Percentiles rank a stretch among this genome's conserved stretches.
phyloP scores from a whole-genome alignment of 306 rosid genomes.

The Pterocarpus santalinus region DNA sequence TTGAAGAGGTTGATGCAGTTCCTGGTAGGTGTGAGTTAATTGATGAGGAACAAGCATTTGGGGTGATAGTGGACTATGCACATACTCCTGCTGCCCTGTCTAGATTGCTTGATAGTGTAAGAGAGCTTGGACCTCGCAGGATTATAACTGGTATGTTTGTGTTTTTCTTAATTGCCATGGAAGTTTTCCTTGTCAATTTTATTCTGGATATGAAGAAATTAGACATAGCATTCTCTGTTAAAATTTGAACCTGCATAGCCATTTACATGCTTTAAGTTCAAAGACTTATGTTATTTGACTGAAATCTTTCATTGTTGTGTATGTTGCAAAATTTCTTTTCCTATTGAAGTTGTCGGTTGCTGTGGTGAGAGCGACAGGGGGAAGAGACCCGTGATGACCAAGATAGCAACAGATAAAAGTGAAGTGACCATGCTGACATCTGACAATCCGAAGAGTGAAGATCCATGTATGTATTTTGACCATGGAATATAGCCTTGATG shows the following conservation, averaged over 20 bases:
- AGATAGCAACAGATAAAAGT: conserved; percentile 95
- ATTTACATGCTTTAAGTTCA: conserved; percentile 18
- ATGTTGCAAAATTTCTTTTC: conserved; percentile 23
- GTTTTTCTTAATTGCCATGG: conserved; percentile 37
- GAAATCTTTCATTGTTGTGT: conserved; percentile 42
- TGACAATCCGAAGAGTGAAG: conserved; percentile 86
- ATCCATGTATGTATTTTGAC: conserved; percentile 78
- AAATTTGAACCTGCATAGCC: conserved; percentile 36
- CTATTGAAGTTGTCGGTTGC: conserved; percentile 78
- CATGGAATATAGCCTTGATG: conserved; percentile 25
- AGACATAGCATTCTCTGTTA: conserved; percentile 18
- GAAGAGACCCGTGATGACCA: conserved; percentile 93
- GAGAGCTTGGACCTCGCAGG: conserved; percentile 95
- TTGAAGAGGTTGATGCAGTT: conserved; percentile 97
- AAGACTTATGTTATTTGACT: conserved; percentile 21
- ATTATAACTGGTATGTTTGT: conserved; percentile 78
- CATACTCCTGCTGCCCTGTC: conserved; percentile 90
- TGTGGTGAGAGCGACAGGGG: conserved; percentile 84
- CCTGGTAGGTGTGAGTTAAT: conserved; percentile 94
- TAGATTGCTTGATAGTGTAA: conserved; percentile 86
- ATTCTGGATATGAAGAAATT: conserved; percentile 6
- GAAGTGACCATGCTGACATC: conserved; percentile 92
- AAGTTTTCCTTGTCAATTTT: conserved; percentile 17
- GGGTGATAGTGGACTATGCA: conserved; percentile 97
- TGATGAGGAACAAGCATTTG: conserved; percentile 96